These are phyloP conservation scores for Musa beccarii DNA, from an alignment of 176 grass and related monocot genomes.

Conservation along the genomic window DNA sequence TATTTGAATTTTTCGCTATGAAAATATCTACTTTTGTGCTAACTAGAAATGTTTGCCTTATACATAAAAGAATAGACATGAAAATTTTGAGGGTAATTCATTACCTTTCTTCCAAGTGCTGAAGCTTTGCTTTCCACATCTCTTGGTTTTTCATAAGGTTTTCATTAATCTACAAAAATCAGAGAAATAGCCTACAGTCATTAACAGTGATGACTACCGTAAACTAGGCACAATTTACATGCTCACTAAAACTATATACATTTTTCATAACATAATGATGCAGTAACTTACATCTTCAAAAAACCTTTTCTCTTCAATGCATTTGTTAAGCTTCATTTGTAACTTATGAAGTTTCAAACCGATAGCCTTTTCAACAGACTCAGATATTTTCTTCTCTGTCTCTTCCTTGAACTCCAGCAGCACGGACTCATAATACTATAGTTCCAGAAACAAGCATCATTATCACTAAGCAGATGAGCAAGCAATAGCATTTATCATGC, in stretches of 20 bases:
- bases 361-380: slow-evolving; percentile 43
- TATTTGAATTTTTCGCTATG: too few species aligned
- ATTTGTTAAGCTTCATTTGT: slow-evolving; percentile 55
- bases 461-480: not conserved
- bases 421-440: slow-evolving; percentile 76
- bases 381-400: slow-evolving; percentile 53
- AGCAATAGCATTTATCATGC: not conserved
- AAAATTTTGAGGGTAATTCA: slow-evolving; percentile 6
- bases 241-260: not conserved
- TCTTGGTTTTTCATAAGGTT: slow-evolving; percentile 74
- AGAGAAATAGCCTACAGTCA: slow-evolving; percentile 13
- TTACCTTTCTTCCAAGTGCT: slow-evolving; percentile 58
- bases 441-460: slow-evolving; percentile 12
- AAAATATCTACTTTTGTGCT: too few species aligned
- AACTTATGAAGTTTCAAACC: slow-evolving; percentile 52
- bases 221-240: not conserved
- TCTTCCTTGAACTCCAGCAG: slow-evolving; percentile 73
- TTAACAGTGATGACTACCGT: slow-evolving; percentile 10
- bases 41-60: too few species aligned
- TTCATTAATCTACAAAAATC: slow-evolving; percentile 41
- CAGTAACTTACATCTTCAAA: slow-evolving; percentile 54
- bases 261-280: not conserved
- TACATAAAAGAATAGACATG: slow-evolving; percentile 7
- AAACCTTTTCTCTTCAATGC: slow-evolving; percentile 62
- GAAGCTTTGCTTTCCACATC: slow-evolving; percentile 58